Base-by-base conservation (phyloP, 805 yeast species). In the Candida arabinofermentans region DNA sequence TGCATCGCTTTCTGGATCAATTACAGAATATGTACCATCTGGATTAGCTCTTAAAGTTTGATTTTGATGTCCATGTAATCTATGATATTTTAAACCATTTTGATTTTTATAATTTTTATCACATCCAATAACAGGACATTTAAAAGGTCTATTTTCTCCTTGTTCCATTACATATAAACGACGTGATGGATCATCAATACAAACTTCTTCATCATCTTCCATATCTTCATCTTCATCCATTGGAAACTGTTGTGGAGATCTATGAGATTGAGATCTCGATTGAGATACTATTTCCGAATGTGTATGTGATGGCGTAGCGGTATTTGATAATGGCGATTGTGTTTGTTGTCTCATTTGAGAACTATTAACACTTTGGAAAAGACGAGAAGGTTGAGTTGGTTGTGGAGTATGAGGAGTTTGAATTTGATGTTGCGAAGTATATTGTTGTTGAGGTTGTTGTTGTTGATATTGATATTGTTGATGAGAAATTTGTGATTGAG, bases 121-220 rank as follows among this genome's bases (percentile, higher is more conserved):
- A 66, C 99, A 93, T 7, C 99, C 99, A 57, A 89, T 86, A 34
- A 93, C 99, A 0, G 98, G 99, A 69, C 99, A 93, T 62, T 85
- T 89, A 70, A 83, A 93, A 24, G 99, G 99, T 64, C 93, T 83
- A 61, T 88, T 86, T 53, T 90, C 96, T 44, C 86, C 90, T 48
- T 81, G 83, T 65, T 90, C 97, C 71, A 86, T 82, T 26, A 90
- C 96, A 59, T 93, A 91, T 44, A 91, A 67, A 59, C 90, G 93
- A 49, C 98, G 76, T 1, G 97, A 96, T 0, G 98, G 99, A 63
- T 93, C 97, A 65, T 91, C 97, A 37, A 93, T 90, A 63, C 89
- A 89, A 46, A 79, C 81, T 38, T 76, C 67, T 32, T 51, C 57
- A 22, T 57, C 59, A 18, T 52, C 52, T 40, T 49, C 48, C 34